phyloP scores from a whole-genome alignment of 169 alveolate species.

The Plasmodium vivax region DNA sequence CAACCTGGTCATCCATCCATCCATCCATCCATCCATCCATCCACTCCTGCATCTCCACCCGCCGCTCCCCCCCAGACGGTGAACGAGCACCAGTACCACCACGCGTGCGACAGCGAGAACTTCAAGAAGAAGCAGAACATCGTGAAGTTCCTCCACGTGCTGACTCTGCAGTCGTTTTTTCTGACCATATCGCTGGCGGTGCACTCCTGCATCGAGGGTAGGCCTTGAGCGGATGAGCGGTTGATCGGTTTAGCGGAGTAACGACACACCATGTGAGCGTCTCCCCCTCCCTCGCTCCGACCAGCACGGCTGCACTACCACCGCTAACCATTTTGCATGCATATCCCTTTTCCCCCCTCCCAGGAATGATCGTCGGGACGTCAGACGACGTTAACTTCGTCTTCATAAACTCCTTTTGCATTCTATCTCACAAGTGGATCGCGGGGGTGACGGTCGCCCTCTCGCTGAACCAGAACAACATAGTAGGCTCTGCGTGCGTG shows the following conservation, averaged over 20 bases:
- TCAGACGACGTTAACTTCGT: slow-evolving; percentile 27
- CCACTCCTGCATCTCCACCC: neutral
- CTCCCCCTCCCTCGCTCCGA: neutral
- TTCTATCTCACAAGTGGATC: slow-evolving; percentile 63
- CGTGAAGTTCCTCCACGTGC: slow-evolving; percentile 12
- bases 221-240: neutral
- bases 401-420: slow-evolving; percentile 57
- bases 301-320: neutral
- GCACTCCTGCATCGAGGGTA: slow-evolving; percentile 73
- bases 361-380: slow-evolving; percentile 69
- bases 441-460: slow-evolving; percentile 66
- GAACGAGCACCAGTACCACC: slow-evolving; percentile 25
- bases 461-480: slow-evolving; percentile 33
- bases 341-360: neutral
- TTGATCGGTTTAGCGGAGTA: neutral
- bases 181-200: slow-evolving; percentile 58
- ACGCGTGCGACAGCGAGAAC: slow-evolving; percentile 23
- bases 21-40: neutral
- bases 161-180: slow-evolving; percentile 55
- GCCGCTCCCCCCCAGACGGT: neutral
- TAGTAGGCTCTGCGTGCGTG: neutral
- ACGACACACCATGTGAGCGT: neutral
- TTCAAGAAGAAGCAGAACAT: neutral
- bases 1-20: neutral
- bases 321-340: neutral